phyloP scores from a whole-genome alignment of 1,284 basidiomycete genomes.

The Anthracocystis walkeri region DNA sequence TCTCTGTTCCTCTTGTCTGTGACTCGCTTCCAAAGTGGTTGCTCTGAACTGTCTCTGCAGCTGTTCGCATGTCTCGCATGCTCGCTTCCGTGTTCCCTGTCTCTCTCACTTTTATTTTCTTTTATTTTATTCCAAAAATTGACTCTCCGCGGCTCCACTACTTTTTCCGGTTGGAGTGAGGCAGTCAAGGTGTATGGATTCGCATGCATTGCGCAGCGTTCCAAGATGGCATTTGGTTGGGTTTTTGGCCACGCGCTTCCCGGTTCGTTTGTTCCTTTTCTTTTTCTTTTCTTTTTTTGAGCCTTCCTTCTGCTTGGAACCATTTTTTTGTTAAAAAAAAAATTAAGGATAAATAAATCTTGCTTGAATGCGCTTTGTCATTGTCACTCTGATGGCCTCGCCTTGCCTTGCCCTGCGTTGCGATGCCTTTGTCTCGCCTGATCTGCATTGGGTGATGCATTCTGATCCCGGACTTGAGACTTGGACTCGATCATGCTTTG shows the following conservation, averaged over 20 bases:
- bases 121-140: not conserved
- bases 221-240: not conserved
- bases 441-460: not conserved
- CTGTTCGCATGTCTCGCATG: constrained; percentile 5
- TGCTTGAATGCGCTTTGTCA: not conserved
- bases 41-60: not conserved
- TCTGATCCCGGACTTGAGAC: not conserved
- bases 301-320: not conserved
- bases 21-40: constrained; percentile 1
- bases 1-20: not conserved
- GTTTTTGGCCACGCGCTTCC: constrained; percentile 2
- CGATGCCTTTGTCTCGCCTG: not conserved
- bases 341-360: not conserved
- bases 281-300: not conserved
- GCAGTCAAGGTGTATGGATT: constrained; percentile 1
- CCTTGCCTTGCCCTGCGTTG: no score
- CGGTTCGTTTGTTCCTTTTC: not conserved
- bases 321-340: not conserved
- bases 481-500: no score
- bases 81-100: not conserved
- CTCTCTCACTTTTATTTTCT: not conserved
- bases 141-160: constrained; percentile 24
- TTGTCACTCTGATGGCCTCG: no score
- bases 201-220: constrained; percentile 11
- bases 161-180: constrained; percentile 23